Evolutionary conservation across 2,329 filamentous ascomycete species (phyloP).

Genomic region (Colletotrichum coccodes): DNA sequence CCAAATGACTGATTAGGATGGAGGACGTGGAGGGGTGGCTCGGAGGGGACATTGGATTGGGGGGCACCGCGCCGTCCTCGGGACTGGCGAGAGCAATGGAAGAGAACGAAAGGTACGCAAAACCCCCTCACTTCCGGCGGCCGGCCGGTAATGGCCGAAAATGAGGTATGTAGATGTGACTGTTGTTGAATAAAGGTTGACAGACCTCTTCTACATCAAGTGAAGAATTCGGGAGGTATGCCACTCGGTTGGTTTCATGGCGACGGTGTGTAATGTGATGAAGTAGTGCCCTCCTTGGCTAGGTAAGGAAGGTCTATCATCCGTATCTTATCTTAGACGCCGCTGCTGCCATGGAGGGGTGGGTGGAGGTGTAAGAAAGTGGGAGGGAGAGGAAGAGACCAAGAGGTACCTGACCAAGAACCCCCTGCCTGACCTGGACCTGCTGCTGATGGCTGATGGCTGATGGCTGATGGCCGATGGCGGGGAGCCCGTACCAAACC

Average conservation of each 20-base stretch:
- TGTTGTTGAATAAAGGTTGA: neutral
- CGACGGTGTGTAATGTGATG: neutral
- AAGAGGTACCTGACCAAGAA: neutral
- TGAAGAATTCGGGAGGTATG: neutral
- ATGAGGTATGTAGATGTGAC: neutral
- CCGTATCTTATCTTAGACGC: constrained; percentile 26
- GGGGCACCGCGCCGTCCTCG: constrained; percentile 23
- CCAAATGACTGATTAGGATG: constrained; percentile 23
- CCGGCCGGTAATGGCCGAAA: constrained; percentile 7
- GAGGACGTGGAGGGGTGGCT: constrained; percentile 28
- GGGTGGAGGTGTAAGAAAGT: neutral
- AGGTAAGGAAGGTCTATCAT: constrained; percentile 21
- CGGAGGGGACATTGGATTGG: constrained; percentile 10
- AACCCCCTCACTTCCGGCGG: constrained; percentile 18
- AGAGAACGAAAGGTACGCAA: constrained; percentile 13
- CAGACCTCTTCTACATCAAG: neutral
- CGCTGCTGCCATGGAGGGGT: neutral
- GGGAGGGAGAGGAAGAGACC: neutral
- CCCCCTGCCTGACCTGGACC: constrained; percentile 2
- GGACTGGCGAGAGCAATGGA: constrained; percentile 1
- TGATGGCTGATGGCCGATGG: neutral
- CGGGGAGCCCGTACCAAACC: constrained; percentile 21
- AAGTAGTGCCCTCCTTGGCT: neutral
- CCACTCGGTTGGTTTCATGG: neutral
- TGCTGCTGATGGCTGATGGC: constrained; percentile 4